phyloP scores from a whole-genome alignment of 1,284 basidiomycete genomes.

The Trichosporon coremiiforme region DNA sequence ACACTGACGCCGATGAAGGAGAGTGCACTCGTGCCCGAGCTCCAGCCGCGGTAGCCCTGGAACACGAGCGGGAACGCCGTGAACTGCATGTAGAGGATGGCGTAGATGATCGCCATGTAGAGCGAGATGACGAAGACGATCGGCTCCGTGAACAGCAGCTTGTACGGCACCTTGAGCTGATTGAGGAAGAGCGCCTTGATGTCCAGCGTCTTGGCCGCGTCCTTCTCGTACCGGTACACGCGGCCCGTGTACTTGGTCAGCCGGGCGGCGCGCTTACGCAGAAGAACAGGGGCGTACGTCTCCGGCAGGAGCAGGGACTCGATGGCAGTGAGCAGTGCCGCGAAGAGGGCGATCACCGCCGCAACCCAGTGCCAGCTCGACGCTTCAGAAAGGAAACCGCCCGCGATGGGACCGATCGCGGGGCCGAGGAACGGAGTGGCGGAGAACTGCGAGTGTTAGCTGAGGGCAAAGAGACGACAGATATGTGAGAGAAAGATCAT shows the following conservation, averaged over 20 bases:
- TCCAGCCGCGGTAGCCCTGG: conserved; percentile 46
- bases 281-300: conserved; percentile 57
- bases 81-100: conserved; percentile 53
- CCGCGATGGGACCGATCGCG: conserved; percentile 37
- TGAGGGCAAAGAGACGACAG: too few relatives aligned
- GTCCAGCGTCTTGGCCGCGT: conserved; percentile 47
- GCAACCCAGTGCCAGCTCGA: conserved; percentile 62
- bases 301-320: conserved; percentile 52
- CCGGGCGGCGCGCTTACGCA: conserved; percentile 49
- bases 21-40: conserved; percentile 62
- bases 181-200: conserved; percentile 47
- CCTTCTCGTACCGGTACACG: conserved; percentile 53
- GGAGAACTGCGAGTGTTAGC: conserved; percentile 52
- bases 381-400: conserved; percentile 52
- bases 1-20: conserved; percentile 69
- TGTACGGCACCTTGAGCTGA: conserved; percentile 56
- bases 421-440: conserved; percentile 54
- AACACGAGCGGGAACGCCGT: conserved; percentile 54
- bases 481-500: too few relatives aligned
- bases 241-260: conserved; percentile 55
- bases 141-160: conserved; percentile 56
- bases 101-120: conserved; percentile 55
- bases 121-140: conserved; percentile 55
- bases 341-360: conserved; percentile 65
- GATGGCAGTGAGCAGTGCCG: conserved; percentile 48